Percentiles rank a stretch among this genome's conserved stretches.
phyloP scores from a whole-genome alignment of 2,329 filamentous ascomycete genomes.

The Fusarium nelsonii region DNA sequence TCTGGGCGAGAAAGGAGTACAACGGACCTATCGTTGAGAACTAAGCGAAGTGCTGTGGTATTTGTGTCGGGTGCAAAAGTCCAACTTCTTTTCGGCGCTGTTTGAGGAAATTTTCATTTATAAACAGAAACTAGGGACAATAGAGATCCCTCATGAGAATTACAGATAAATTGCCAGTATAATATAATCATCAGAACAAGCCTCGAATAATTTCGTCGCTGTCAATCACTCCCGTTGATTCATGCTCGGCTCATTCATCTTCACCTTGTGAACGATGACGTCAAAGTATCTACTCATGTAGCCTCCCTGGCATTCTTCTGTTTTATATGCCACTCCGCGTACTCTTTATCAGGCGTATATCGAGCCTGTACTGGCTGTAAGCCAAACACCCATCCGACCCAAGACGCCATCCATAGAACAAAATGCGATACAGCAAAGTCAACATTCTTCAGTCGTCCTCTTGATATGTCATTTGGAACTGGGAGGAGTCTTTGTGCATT shows the following conservation, averaged over 20 bases:
- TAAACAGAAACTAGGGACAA: background rate
- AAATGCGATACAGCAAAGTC: conserved; percentile 11
- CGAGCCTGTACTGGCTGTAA: conserved; percentile 3
- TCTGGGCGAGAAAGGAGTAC: conserved; percentile 58
- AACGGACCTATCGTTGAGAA: conserved; percentile 58
- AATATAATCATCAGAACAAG: background rate
- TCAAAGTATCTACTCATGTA: fast-evolving
- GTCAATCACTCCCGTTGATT: background rate
- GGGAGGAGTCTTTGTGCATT: conserved; percentile 1
- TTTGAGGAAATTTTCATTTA: background rate
- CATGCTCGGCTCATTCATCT: background rate
- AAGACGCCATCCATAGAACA: conserved; percentile 1
- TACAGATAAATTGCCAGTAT: background rate
- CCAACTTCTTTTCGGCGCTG: background rate
- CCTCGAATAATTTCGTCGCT: too few species aligned
- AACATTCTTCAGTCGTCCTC: background rate
- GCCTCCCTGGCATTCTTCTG: fast-evolving
- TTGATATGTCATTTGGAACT: fast-evolving
- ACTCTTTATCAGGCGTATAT: conserved; percentile 16
- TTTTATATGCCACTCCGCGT: background rate
- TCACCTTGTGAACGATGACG: too few species aligned
- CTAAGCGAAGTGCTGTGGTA: background rate
- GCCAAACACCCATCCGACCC: conserved; percentile 2
- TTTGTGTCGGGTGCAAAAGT: background rate
- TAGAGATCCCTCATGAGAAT: too few species aligned